Base-by-base conservation (phyloP, 768 basidiomycete genomes). In the Lactarius hatsudake region DNA sequence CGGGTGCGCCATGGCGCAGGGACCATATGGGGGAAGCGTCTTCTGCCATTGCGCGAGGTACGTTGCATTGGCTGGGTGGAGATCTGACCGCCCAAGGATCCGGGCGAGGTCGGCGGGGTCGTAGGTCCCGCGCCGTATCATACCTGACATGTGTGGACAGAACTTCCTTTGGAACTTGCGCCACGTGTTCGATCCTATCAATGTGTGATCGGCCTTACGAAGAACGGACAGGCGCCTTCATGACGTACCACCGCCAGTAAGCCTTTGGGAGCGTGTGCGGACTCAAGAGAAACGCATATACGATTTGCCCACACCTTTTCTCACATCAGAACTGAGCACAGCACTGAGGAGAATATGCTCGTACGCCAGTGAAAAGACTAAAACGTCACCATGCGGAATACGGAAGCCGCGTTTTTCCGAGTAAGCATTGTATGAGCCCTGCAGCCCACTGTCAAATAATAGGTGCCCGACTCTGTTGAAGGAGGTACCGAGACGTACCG, bases 201-300 rank as follows among this genome's bases (percentile, higher is more conserved):
- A 13, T 7, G 10, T n/a, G 38, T 34, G 12, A 13, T 59, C 18
- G 45, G 32, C 30, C 1, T 10, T 2, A 34, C 23, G 18, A 12
- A 7, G 8, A 20, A 32, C 40, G 61, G 36, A 23, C n/a, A 53
- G 23, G n/a, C 34, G 28, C 10, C 38, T 32, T 68, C 20, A 26
- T 26, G 43, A 69, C 82, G 55, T 67, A 93, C 94, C 94, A 96
- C 48, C 75, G 76, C 28, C 79, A 81, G 72, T 96, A 96, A 17
- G 89, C 89, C 58, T 78, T 79, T n/a, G 92, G 87, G 28, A 96
- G 84, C 4, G 93, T 94, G 66, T 95, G 93, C 20, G 92, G 94
- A 48, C 90, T 82, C 43, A 92, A 74, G 34, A 94, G 78, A 73
- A 86, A 90, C 3, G 82, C 87, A 73, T 93, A 95, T 74, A 94